Base-by-base conservation (phyloP, 352 stramenopile genomes). In the Globisporangium camurandrum region DNA sequence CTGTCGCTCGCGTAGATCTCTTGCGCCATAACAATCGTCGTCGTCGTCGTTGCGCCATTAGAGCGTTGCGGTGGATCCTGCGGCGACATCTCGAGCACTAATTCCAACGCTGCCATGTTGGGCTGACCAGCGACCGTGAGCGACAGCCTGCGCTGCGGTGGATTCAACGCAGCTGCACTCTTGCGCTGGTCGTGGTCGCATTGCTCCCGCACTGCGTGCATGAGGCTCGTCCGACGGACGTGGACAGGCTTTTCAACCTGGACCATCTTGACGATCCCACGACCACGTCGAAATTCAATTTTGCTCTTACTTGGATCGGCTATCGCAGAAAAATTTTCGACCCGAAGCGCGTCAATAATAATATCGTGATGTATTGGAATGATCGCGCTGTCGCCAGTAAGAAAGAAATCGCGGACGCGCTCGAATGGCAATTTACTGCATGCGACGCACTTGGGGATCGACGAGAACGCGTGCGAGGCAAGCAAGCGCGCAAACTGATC, bases 231-330 rank as follows among this genome's bases (percentile, higher is more conserved):
- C 46, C 67, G 62, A 44, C 75, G 76, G 3, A 64, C 67, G 49
- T 66, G 64, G 5, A 88, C 71, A 0, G 71, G 61, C 17, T 75
- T 84, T 58, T 89, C 73, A 40, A 84, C 64, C 53, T 88, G 76
- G 43, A 90, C 44, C 27, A 87, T 70, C 31, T 69, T 72, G 46
- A 75, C 65, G 41, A 87, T 82, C 1, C 68, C 66, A 22, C 69
- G 62, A 22, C 62, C 69, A 19, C 76, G 75, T 16, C 75, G 73
- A 43, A 85, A 90, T 49, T 88, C 74, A 49, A 90, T 81, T 52
- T 88, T 86, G 67, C 76, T 88, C 57, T 88, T 88, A 40, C 54
- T 76, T 38, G 76, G 74, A 43, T 88, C 79, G 2, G 64, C 54
- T 30, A 90, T 85, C 1, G 75, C 56, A 8, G 71, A 80, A 41